A percentile compares a stretch with the other conserved stretches of the same genome.
Evolutionary conservation across 78 protist genomes (phyloP).

Genomic region (Dictyostelium capitatum): DNA sequence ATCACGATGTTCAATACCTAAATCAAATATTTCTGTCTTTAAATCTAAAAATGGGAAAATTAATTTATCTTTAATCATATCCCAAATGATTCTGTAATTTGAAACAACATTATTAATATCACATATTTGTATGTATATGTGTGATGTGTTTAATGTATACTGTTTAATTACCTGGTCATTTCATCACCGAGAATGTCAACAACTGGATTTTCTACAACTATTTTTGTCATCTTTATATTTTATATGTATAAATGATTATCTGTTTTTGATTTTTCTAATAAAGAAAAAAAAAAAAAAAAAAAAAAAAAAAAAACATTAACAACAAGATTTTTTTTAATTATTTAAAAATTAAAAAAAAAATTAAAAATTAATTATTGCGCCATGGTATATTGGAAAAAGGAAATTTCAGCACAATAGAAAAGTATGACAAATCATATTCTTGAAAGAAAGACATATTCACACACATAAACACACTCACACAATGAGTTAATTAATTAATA

Average conservation of each 20-base stretch:
- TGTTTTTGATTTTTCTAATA: background rate
- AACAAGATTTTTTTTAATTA: background rate
- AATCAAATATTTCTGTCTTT: conserved; percentile 84
- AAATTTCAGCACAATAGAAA: too few species aligned
- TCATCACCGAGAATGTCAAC: conserved; percentile 72
- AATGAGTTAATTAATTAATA: too few species aligned
- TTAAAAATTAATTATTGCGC: background rate
- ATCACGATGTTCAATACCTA: conserved; percentile 88
- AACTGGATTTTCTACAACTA: conserved; percentile 87
- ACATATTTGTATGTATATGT: too few species aligned
- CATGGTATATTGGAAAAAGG: too few species aligned
- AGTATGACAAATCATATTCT: too few species aligned
- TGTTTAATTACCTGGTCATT: background rate
- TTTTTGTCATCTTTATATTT: background rate
- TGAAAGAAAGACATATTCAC: too few species aligned
- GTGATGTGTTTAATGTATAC: too few species aligned
- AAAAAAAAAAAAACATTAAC: background rate
- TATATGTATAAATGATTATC: too few species aligned
- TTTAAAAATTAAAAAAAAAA: background rate
- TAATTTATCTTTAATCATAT: conserved; percentile 92
- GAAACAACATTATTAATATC: background rate
- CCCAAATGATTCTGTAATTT: conserved; percentile 88
- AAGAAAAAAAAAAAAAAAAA: background rate
- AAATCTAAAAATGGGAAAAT: conserved; percentile 79
- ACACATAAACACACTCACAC: too few species aligned